A percentile compares a stretch with the other conserved stretches of the same genome.
Conservation (phyloP, 495 filamentous ascomycete species). For the Jackrogersella minutella region DNA sequence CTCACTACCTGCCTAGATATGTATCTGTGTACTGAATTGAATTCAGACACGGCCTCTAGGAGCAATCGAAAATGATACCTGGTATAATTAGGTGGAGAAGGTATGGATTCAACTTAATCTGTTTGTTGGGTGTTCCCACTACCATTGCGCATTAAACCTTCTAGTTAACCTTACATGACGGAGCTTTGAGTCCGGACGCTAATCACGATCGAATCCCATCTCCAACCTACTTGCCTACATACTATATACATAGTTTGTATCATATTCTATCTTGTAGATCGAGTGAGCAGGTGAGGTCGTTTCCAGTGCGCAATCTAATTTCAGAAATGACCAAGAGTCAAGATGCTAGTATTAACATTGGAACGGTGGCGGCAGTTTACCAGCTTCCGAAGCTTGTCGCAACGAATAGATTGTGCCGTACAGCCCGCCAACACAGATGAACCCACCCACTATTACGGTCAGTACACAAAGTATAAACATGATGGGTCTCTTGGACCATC, state of each 20-base stretch:
- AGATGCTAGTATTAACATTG: constrained; percentile 32
- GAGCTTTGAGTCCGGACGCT: constrained; percentile 12
- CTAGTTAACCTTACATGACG: neutral
- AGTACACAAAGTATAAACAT: constrained; percentile 40
- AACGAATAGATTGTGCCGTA: constrained; percentile 43
- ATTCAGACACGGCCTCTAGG: neutral
- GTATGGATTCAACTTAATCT: too few species aligned
- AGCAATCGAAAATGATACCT: constrained; percentile 13
- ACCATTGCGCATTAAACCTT: neutral
- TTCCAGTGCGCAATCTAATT: neutral
- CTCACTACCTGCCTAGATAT: constrained; percentile 25
- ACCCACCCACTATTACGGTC: constrained; percentile 41
- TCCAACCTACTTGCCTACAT: neutral
- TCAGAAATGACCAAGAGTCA: too few species aligned
- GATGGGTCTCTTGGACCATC: constrained; percentile 32
- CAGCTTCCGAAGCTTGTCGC: constrained; percentile 27
- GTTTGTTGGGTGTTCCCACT: too few species aligned
- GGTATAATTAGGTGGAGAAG: neutral
- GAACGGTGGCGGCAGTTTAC: constrained; percentile 37
- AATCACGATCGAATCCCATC: neutral
- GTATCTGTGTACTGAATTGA: neutral
- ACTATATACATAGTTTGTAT: too few species aligned
- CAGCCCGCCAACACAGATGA: constrained; percentile 45
- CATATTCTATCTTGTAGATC: too few species aligned
- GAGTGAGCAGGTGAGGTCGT: neutral